Base-by-base conservation (phyloP, 139 green algal species). In the Medakamo hakoo region DNA sequence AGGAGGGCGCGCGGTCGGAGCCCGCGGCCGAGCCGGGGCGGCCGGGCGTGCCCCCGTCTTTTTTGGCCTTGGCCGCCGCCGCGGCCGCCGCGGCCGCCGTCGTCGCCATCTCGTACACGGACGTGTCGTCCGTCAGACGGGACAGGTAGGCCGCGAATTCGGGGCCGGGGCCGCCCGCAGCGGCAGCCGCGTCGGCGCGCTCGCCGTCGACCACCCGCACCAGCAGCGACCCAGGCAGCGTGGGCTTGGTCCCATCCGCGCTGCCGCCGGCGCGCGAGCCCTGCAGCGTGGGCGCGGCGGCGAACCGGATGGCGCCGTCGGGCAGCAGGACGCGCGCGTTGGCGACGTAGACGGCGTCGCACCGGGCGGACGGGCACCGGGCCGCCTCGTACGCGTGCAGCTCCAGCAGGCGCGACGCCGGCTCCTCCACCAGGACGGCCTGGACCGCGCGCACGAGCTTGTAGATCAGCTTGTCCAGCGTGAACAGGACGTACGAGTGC, bases 401-500 rank as follows among this genome's bases (percentile, higher is more conserved):
- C 24, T 85, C 73, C 26, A 83, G 59, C 60, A 95, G 78, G 60
- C 84, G 78, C 27, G 52, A 67, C 24, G 61, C 68, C 26, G 78
- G 28, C 14, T 94, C 87, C 16, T 95, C 88, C 31, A 61, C 30
- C 55, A 87, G 66, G 59, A 90, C 55, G 25, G 69, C 59, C 68
- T 80, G 74, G 49, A 80, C 57, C 61, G 96, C 89, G 73, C 94
- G 94, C 24, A 97, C 77, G 3, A 96, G 60, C 73, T 92, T 92
- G 68, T 78, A 75, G 49, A 94, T 81, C 27, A 97, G 83, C 81
- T 96, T 95, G 80, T 97, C 88, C 57, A 95, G 77, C 31, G 88
- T 95, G 82, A 95, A 95, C 22, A 97, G 78, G 65, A 92, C 76
- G 69, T 95, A 95, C 40, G 74, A 85, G 68, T 88, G 86, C 24